phyloP scores from a whole-genome alignment of 768 basidiomycete species.

The Collybia nuda region DNA sequence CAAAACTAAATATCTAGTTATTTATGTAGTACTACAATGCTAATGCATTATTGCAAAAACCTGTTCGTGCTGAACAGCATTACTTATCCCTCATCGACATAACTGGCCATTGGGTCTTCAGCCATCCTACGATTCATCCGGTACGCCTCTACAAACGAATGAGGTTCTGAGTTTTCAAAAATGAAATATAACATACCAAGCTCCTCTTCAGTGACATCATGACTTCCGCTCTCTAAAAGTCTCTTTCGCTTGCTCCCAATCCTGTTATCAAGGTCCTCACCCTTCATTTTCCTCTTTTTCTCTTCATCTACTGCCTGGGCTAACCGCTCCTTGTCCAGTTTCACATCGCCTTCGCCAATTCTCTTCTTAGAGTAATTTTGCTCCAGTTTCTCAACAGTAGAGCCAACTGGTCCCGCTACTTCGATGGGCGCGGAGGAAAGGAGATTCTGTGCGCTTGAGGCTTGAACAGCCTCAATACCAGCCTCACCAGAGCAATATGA shows the following conservation, averaged over 20 bases:
- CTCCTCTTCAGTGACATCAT: slow-evolving; percentile 90
- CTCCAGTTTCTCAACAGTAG: slow-evolving; percentile 42
- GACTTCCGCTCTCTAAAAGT: slow-evolving; percentile 45
- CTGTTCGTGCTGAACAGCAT: too few species aligned
- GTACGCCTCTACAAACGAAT: slow-evolving; percentile 74
- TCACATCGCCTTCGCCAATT: slow-evolving; percentile 79
- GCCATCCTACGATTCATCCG: slow-evolving; percentile 71
- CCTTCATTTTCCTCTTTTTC: slow-evolving; percentile 72
- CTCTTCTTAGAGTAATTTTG: slow-evolving; percentile 79
- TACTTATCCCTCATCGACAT: slow-evolving; percentile 61
- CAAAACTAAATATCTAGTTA: background rate
- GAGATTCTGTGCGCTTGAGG: slow-evolving; percentile 73
- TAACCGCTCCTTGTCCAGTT: slow-evolving; percentile 69
- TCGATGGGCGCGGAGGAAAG: slow-evolving; percentile 44
- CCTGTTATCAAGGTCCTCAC: slow-evolving; percentile 57
- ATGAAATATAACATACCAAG: slow-evolving; percentile 51
- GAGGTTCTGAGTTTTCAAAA: slow-evolving; percentile 11
- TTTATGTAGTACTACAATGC: background rate
- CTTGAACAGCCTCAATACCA: slow-evolving; percentile 74
- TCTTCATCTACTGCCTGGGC: slow-evolving; percentile 75
- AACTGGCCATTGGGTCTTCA: slow-evolving; percentile 94
- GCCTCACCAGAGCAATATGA: slow-evolving; percentile 92
- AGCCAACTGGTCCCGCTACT: slow-evolving; percentile 16
- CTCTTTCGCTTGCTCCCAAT: slow-evolving; percentile 61
- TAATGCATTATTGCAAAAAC: too few species aligned